Evolutionary conservation across 2,329 filamentous ascomycete genomes (phyloP), one percentile per base, ranked within the genome.

Genomic region (Onygena corvina): DNA sequence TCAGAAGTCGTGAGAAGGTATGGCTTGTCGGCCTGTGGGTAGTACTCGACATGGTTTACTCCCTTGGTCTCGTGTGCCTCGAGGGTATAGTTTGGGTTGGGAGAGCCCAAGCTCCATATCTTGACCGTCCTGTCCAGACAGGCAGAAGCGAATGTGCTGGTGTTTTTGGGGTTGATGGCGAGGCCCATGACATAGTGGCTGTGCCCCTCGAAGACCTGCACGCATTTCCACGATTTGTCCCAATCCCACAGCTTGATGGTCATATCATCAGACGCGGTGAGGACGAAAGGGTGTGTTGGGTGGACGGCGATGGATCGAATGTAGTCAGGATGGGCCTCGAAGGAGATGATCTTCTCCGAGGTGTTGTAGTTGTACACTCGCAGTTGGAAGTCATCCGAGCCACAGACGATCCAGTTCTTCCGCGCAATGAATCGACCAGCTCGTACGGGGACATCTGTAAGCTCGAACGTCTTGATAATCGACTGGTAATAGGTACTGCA

Each of bases 351-450:
- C 78, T 95, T 96, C 71, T 98, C 92, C 53, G 87, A 94, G 48
- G 92, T 98, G 72, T 98, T 96, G 77, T 96, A 98, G 74, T 98
- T 96, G 78, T 94, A 94, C 56, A 94, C 86, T 59, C 90, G 84
- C 53, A 84, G 66, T 62, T 83, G 79, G 72, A 93, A 98, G 72
- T 94, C 87, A 72, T 94, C 86, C 58, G 84, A 90, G 63, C 92
- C 92, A 71, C 87, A 92, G 49, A 94, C 86, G 60, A 94, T 93
- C 92, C 92, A 98, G 71, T 96, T 98, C 81, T 98, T 98, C 61
- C 92, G 80, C 58, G 92, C 86, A 63, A 98, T 81, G 69, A 98
- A 98, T 60, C 92, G 86, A 63, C 92, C 92, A 54, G 92, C 92
- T 68, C 92, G 85, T 52, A 98, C 90, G 56, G 92, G 92, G 46